Base-by-base conservation (phyloP, 2,329 filamentous ascomycete genomes). In the Fusarium bulbicola region DNA sequence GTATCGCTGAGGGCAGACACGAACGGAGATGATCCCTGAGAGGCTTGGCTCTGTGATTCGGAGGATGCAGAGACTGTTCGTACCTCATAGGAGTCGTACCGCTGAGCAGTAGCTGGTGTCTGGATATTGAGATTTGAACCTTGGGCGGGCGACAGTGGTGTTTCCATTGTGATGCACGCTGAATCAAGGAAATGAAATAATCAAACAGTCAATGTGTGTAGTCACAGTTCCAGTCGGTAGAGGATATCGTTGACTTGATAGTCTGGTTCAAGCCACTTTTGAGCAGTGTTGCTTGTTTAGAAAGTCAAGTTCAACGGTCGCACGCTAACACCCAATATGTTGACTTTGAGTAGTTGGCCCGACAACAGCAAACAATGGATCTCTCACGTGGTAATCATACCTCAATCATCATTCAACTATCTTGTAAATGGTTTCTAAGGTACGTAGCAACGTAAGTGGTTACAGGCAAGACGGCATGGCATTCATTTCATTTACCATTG, bases 1-100 rank as follows among this genome's bases (percentile, higher is more conserved):
- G 74, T 80, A 45, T 84, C 83, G 73, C 78, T 80, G 62, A 81
- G 72, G 28, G 78, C 59, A 24, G 78, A 76, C 40, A 76, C 66
- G 45, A 78, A 80, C 5, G 79, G 77, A 18, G 79, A 79, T 11
- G 79, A 78, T 20, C 71, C 70, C 47, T 74, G 59, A 28, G 59
- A 72, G 20, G 49, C 15, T 6, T 76, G 75, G 36, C 43, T 62
- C 15, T 60, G 53, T 16, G 59, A 43, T 30, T 73, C 70, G 24
- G 73, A 73, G 36, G 72, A 36, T 8, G 53, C 60, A 53, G 74
- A 69, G 36, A 72, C 60, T 24, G 70, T 65, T 59, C 67, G 65
- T 50, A 76, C 74, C 39, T 79, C 77, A 63, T 76, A 77, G 21
- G 63, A 52, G 50, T 78, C 75, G 77, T 72, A 68, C 24, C 65